phyloP scores from a whole-genome alignment of 768 basidiomycete genomes.

The Boletellus ananas region DNA sequence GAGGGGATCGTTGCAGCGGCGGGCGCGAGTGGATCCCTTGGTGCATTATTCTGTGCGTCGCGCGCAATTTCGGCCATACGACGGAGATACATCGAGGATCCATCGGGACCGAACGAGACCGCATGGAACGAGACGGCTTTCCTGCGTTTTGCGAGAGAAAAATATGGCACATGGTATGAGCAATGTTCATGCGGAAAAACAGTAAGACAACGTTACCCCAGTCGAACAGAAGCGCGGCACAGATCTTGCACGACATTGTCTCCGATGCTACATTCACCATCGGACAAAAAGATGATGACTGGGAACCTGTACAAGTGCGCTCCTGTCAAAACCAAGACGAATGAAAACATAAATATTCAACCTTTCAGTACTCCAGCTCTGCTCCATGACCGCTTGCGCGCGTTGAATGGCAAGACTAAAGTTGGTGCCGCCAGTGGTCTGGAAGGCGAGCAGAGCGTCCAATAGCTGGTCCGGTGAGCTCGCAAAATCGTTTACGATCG shows the following conservation, averaged over 20 bases:
- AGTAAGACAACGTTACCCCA: constrained; percentile 35
- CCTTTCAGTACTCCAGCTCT: constrained; percentile 51
- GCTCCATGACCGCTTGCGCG: constrained; percentile 39
- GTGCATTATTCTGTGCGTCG: constrained; percentile 43
- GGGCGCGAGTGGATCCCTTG: constrained; percentile 37
- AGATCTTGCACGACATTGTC: constrained; percentile 40
- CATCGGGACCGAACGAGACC: constrained; percentile 48
- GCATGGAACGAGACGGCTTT: constrained; percentile 56
- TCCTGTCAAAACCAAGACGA: not conserved
- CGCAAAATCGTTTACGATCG: constrained; percentile 44
- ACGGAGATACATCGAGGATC: constrained; percentile 28
- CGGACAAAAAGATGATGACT: constrained; percentile 41
- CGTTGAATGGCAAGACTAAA: constrained; percentile 38
- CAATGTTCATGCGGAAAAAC: no score
- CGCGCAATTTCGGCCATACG: constrained; percentile 52
- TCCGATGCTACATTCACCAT: constrained; percentile 42
- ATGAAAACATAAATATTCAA: constrained; percentile 6
- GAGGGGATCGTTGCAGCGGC: constrained; percentile 35
- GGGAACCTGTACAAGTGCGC: constrained; percentile 10
- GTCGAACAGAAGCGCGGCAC: constrained; percentile 39
- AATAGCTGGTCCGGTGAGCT: constrained; percentile 46
- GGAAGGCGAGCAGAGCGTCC: constrained; percentile 31
- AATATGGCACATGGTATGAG: no score
- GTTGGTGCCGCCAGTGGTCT: constrained; percentile 39
- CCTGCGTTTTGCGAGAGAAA: constrained; percentile 24